Evolutionary conservation across 257 asterid species (phyloP), one percentile per base, ranked within the genome.

Genomic region (Rehmannia glutinosa): DNA sequence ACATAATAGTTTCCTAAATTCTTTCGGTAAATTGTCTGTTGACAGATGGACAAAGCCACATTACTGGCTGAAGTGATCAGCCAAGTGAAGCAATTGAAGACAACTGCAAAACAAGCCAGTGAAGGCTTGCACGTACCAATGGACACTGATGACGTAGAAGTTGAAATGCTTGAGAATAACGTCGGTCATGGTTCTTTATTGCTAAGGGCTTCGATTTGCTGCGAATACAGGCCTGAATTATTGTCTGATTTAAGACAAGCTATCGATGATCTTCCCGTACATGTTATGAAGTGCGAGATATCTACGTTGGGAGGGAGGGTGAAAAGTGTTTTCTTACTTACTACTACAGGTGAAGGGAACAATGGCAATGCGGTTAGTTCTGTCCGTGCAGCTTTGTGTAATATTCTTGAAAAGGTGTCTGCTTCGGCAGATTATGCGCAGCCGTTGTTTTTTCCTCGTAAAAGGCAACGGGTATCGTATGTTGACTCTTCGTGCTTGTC

Each of bases 21-120:
- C 23, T 45, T 46, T 46, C 3, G 21, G 13, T 8, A 2, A 11
- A 50, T 10, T 38, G 41, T 58, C 49, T 49, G 9, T 57, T 61
- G 20, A 24, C 70, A 89, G 98, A 92, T 84, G 95, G 97, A 92
- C 69, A 92, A 90, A 78, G 98, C 98, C 15, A 53, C 96, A 30
- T 51, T 92, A 58, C 81, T 92, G 30, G 89, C 97, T 38, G 83
- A 86, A 82, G 97, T 87, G 24, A 74, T 92, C 61, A 65, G 39
- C 65, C 87, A 84, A 69, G 86, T 92, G 56, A 87, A 90, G 68
- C 82, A 86, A 47, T 52, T 87, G 64, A 82, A 77, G 81, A 68
- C 76, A 51, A 68, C 69, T 1, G 95, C 96, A 13, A 66, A 54
- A 17, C 79, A 77, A 83, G 86, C 83, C 30, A 71, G 86, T 35